Percentiles rank a stretch among this genome's conserved stretches.
Evolutionary conservation across 208 protist genomes (phyloP).

Genomic region (Acanthamoeba quina): DNA sequence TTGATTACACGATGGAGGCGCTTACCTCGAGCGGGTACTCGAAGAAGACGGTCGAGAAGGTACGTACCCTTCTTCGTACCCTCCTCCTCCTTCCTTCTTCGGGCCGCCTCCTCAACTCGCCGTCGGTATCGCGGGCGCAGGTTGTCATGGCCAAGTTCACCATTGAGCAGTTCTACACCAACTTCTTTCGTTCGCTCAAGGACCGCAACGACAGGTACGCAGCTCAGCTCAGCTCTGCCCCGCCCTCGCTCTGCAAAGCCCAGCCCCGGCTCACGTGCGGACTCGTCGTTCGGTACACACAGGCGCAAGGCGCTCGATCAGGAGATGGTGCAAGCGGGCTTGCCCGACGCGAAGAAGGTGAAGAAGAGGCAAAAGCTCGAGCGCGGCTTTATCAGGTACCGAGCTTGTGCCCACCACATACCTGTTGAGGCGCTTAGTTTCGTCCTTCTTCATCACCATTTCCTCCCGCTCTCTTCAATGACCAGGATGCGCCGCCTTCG

Average conservation of each 20-base stretch:
- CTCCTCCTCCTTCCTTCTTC: neutral
- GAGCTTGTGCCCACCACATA: neutral
- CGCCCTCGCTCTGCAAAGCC: neutral
- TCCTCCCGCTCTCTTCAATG: neutral
- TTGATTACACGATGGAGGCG: slow-evolving; percentile 23
- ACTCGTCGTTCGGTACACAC: neutral
- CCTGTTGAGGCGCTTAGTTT: neutral
- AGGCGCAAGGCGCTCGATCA: slow-evolving; percentile 32
- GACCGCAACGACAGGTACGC: slow-evolving; percentile 55
- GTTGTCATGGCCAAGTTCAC: slow-evolving; percentile 63
- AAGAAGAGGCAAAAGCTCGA: slow-evolving; percentile 45
- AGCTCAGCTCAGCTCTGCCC: neutral
- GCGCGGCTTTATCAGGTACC: slow-evolving; percentile 24
- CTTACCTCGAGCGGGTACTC: slow-evolving; percentile 9
- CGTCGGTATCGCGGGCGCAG: neutral
- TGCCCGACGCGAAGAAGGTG: slow-evolving; percentile 15
- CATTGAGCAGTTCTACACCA: slow-evolving; percentile 58
- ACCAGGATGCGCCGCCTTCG: slow-evolving; percentile 85
- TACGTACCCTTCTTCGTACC: neutral
- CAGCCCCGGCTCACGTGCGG: neutral
- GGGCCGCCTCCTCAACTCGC: neutral
- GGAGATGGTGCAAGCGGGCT: neutral
- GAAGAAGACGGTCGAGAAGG: slow-evolving; percentile 51
- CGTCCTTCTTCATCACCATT: neutral
- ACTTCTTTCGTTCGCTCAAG: slow-evolving; percentile 64